phyloP scores from a whole-genome alignment of 345 rosid species.

The Gossypium anomalum region DNA sequence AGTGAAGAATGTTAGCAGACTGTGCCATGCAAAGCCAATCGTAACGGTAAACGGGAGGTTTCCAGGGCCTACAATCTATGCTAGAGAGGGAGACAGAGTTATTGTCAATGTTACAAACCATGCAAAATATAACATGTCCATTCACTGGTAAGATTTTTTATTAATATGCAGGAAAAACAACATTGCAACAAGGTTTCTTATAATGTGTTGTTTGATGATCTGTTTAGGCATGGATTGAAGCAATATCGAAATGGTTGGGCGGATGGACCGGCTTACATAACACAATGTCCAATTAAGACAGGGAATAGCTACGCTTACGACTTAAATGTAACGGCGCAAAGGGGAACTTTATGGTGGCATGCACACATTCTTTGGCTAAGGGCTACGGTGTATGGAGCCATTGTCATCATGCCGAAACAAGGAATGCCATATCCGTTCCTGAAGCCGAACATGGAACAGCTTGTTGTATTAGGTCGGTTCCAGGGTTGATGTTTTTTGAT shows the following conservation, averaged over 20 bases:
- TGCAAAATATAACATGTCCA: constrained; percentile 53
- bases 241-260: constrained; percentile 68
- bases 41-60: constrained; percentile 58
- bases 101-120: constrained; percentile 51
- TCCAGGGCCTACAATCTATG: constrained; percentile 58
- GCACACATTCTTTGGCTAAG: constrained; percentile 63
- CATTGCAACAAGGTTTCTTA: not conserved
- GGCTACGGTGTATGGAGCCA: constrained; percentile 61
- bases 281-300: constrained; percentile 58
- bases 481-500: not conserved
- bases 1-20: constrained; percentile 57
- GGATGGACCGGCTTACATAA: constrained; percentile 68
- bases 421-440: constrained; percentile 53
- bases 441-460: constrained; percentile 40
- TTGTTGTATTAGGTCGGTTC: constrained; percentile 37
- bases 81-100: constrained; percentile 55
- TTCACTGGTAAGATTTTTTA: constrained; percentile 40
- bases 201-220: not conserved
- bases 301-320: constrained; percentile 45
- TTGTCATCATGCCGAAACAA: constrained; percentile 48
- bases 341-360: constrained; percentile 76
- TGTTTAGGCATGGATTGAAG: constrained; percentile 58
- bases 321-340: constrained; percentile 57
- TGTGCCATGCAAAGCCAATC: constrained; percentile 63
- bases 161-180: not conserved